These are phyloP conservation scores for Macroventuria anomochaeta DNA, from an alignment of 2,329 filamentous ascomycete genomes.

Conservation along the genomic window DNA sequence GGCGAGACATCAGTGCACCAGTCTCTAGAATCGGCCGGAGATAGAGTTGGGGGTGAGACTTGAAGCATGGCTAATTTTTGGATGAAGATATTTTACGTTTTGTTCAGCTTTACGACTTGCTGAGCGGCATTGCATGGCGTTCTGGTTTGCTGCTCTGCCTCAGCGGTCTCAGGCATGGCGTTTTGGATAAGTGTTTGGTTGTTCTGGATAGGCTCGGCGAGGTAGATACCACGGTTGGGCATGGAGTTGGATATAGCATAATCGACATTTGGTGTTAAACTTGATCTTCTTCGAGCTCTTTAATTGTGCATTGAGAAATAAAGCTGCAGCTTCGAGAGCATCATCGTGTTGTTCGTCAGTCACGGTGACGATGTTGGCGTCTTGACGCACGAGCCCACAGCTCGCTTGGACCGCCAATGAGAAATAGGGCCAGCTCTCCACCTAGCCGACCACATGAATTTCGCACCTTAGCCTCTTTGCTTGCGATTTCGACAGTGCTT, in stretches of 20 bases:
- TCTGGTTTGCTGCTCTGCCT: conserved; percentile 20
- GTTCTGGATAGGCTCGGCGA: conserved; percentile 18
- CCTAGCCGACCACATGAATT: conserved; percentile 10
- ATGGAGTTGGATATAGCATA: conserved; percentile 5
- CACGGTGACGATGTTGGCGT: background rate
- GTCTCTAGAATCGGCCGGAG: conserved; percentile 36
- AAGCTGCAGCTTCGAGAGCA: background rate
- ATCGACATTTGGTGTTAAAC: background rate
- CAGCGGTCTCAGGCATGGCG: conserved; percentile 12
- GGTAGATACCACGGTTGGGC: conserved; percentile 36
- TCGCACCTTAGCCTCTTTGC: conserved; percentile 10
- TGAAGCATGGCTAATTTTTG: background rate
- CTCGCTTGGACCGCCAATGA: conserved; percentile 26
- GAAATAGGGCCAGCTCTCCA: background rate
- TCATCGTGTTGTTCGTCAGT: background rate
- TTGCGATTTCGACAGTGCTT: conserved; percentile 1
- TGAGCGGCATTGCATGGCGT: conserved; percentile 47
- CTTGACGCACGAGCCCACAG: background rate
- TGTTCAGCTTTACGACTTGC: conserved; percentile 24
- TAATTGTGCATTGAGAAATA: no score
- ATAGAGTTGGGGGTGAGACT: conserved; percentile 17
- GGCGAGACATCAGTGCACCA: conserved; percentile 57
- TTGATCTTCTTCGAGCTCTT: no score
- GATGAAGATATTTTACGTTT: background rate
- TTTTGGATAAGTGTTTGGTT: conserved; percentile 4